Base-by-base conservation (phyloP, 2,329 filamentous ascomycete genomes). In the Xylariomycetidae sp. region DNA sequence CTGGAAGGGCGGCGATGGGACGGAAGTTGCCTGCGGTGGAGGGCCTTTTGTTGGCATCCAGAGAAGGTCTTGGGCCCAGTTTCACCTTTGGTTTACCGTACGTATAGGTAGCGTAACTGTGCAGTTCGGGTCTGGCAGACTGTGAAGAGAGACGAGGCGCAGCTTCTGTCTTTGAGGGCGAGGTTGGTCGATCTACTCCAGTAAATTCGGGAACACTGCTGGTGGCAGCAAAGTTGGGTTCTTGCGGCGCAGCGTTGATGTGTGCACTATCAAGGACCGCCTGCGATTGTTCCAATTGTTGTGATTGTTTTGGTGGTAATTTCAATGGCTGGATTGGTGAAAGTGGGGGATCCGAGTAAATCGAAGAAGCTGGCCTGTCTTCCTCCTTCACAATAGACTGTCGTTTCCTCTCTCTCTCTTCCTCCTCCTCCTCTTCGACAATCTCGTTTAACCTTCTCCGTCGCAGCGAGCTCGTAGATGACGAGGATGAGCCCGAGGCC, bases 371-470 rank as follows among this genome's bases (percentile, higher is more conserved):
- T 25, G 61, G 49, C 37, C 33, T 48, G 30, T 62, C 59, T 48
- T 74, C 62, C 51, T 73, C 67, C 14, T 64, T 62, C 6, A 70
- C 65, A 6, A 72, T 60, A 2, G 73, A 79, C 50, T 80, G 70
- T 34, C 77, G 67, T 50, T 80, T 82, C 26, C 63, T 64, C 17
- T 77, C 67, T 43, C 75, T 62, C 38, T 72, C 66, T 39, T 82
- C 78, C 51, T 94, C 88, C 54, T 94, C 88, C 34, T 83, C 85
- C 63, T 92, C 86, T 62, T 97, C 92, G n/a, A 84, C 81, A 56
- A 97, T 96, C 63, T 94, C 90, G 65, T 90, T 83, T 49, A 97
- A 67, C 46, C 86, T 81, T 50, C 82, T 77, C 53, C 81, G 74
- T 38, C 84, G 78, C 45, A 88, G 68, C 5, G 88, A 94, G 55